A percentile compares a stretch with the other conserved stretches of the same genome.
Conservation (phyloP, 2,329 filamentous ascomycete genomes). For the Hypomyces rosellus region DNA sequence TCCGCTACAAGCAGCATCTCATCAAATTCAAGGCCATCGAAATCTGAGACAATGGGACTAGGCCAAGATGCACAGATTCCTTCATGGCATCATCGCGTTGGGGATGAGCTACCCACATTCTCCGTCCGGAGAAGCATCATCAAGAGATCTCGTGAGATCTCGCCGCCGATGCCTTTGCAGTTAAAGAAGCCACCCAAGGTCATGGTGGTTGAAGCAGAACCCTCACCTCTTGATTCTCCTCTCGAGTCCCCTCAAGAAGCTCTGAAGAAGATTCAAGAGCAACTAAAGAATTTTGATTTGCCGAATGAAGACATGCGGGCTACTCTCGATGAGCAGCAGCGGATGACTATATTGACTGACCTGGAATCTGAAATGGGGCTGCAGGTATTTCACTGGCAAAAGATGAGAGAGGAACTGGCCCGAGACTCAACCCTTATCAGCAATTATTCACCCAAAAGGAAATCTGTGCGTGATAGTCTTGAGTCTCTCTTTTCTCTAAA, state of each 20-base stretch:
- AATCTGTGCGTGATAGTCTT: slow-evolving; percentile 16
- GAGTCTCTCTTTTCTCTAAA: background rate
- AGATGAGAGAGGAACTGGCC: slow-evolving; percentile 46
- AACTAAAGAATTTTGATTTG: slow-evolving; percentile 44
- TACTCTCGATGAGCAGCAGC: slow-evolving; percentile 33
- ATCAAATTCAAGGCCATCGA: background rate
- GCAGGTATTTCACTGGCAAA: slow-evolving; percentile 55
- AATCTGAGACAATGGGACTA: slow-evolving; percentile 8
- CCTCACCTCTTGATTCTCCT: slow-evolving; percentile 48
- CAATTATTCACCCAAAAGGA: slow-evolving; percentile 22
- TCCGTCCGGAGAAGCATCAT: slow-evolving; percentile 42
- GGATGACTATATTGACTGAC: slow-evolving; percentile 48
- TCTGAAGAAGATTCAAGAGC: slow-evolving; percentile 44
- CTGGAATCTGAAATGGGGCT: slow-evolving; percentile 56
- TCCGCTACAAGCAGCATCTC: slow-evolving; percentile 13
- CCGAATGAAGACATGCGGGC: slow-evolving; percentile 25
- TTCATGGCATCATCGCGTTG: slow-evolving; percentile 51
- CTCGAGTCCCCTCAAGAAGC: slow-evolving; percentile 46
- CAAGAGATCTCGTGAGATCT: slow-evolving; percentile 42
- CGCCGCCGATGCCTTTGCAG: slow-evolving; percentile 50
- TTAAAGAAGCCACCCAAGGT: slow-evolving; percentile 38
- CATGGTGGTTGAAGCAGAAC: slow-evolving; percentile 41
- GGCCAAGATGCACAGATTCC: slow-evolving; percentile 13
- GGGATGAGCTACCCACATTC: slow-evolving; percentile 53
- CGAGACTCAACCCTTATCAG: slow-evolving; percentile 46